Percentiles rank a stretch among this genome's conserved stretches.
Evolutionary conservation across 2,329 filamentous ascomycete species (phyloP).

Genomic region (Sphaerulina vaccinii): DNA sequence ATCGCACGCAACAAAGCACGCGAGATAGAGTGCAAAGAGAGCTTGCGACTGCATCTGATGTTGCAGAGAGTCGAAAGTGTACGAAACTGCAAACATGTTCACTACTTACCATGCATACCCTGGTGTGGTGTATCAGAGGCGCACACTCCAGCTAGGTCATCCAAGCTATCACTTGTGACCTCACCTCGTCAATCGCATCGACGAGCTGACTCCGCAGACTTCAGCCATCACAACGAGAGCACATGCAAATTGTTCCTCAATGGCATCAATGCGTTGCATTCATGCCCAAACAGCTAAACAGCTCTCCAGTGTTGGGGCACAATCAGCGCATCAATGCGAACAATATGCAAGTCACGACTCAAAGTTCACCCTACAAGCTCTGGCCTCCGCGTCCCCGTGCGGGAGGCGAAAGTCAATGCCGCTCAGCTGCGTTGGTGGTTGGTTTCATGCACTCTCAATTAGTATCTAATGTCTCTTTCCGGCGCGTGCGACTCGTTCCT

Average conservation of each 20-base stretch:
- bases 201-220: conserved; percentile 21
- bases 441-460: conserved; percentile 12
- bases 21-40: neutral
- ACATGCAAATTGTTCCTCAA: neutral
- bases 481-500: conserved; percentile 20
- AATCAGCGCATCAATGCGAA: conserved; percentile 4
- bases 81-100: neutral
- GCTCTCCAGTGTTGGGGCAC: neutral
- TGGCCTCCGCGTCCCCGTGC: conserved; percentile 16
- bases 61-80: neutral
- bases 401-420: conserved; percentile 13
- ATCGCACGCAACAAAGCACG: neutral
- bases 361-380: neutral
- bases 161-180: conserved; percentile 1
- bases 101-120: neutral
- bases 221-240: conserved; percentile 9
- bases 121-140: neutral
- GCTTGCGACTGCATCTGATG: neutral
- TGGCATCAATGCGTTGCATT: conserved; percentile 10
- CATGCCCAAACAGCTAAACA: conserved; percentile 1
- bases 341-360: conserved; percentile 14
- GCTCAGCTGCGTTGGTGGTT: conserved; percentile 15
- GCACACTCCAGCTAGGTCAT: neutral
- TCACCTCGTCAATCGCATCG: conserved; percentile 11
- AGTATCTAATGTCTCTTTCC: conserved; percentile 6